Evolutionary conservation across 2,329 filamentous ascomycete species (phyloP).

Genomic region (Botrytis pseudocinerea): DNA sequence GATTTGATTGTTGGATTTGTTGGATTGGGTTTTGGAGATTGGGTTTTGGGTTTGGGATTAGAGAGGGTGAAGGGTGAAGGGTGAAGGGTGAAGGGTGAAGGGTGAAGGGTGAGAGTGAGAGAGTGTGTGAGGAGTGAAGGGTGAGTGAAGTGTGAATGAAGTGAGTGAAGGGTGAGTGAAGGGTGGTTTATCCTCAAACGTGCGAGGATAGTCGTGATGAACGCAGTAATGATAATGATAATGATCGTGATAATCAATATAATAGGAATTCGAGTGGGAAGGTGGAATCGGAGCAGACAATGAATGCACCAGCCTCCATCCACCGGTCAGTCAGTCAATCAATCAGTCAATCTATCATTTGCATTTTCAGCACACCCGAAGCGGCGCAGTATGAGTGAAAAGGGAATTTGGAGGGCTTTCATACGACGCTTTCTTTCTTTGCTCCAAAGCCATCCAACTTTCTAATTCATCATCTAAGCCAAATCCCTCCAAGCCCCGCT

Average conservation of each 20-base stretch:
- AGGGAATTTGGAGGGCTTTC: constrained; percentile 2
- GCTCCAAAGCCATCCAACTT: constrained; percentile 8
- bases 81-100: background rate
- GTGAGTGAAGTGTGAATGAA: too few relatives aligned
- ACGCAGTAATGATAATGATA: background rate
- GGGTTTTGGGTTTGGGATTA: background rate
- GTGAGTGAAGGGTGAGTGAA: too few relatives aligned
- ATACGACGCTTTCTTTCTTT: constrained; percentile 8
- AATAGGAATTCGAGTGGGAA: background rate
- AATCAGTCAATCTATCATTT: background rate
- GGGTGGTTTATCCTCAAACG: too few relatives aligned
- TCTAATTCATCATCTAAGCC: constrained; percentile 9
- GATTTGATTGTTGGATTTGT: background rate
- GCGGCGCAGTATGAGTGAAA: constrained; percentile 7
- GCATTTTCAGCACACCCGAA: constrained; percentile 15
- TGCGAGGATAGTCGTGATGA: too few relatives aligned
- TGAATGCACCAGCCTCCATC: background rate
- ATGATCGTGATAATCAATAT: background rate
- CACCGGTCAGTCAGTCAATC: background rate
- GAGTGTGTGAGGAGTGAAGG: background rate
- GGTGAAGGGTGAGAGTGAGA: too few relatives aligned
- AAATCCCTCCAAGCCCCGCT: constrained; percentile 5
- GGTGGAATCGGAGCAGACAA: background rate
- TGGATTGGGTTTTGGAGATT: background rate
- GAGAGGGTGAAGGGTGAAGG: background rate